phyloP scores from a whole-genome alignment of 768 basidiomycete genomes.

The Boletus rubropictus region DNA sequence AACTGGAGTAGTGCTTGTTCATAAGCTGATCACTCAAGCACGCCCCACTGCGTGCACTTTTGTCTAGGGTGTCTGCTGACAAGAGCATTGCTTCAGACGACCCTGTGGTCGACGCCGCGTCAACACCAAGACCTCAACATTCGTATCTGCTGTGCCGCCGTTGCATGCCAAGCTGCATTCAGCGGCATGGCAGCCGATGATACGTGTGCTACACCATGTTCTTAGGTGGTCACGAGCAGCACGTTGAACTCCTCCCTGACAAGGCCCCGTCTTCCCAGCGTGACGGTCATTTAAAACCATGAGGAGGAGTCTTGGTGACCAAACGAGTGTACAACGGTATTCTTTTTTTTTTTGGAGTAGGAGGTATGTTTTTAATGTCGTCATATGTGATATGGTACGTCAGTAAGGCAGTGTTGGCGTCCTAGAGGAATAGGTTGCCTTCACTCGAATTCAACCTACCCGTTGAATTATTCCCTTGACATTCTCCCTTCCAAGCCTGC shows the following conservation, averaged over 20 bases:
- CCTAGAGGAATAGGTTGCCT: not conserved
- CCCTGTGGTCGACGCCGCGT: not conserved
- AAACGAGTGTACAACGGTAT: not conserved
- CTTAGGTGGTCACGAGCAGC: not conserved
- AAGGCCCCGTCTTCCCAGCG: not conserved
- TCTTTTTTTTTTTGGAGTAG: not conserved
- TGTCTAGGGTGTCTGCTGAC: too few relatives aligned
- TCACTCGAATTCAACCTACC: not conserved
- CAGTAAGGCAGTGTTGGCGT: not conserved
- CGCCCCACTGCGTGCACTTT: not conserved
- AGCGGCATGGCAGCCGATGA: constrained; percentile 1
- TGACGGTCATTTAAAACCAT: not conserved
- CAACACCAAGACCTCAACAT: not conserved
- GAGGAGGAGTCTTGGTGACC: not conserved
- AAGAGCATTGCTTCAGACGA: not conserved
- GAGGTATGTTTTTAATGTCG: not conserved
- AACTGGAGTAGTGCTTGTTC: not conserved
- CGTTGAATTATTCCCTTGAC: constrained; percentile 7
- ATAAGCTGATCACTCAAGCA: too few relatives aligned
- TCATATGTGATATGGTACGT: not conserved
- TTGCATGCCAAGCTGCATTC: not conserved
- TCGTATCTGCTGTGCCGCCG: not conserved
- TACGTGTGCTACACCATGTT: not conserved
- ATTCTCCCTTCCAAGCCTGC: too few relatives aligned
- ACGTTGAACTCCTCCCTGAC: not conserved